phyloP scores from a whole-genome alignment of 2,329 filamentous ascomycete genomes.

The Calonectria leucothoes region DNA sequence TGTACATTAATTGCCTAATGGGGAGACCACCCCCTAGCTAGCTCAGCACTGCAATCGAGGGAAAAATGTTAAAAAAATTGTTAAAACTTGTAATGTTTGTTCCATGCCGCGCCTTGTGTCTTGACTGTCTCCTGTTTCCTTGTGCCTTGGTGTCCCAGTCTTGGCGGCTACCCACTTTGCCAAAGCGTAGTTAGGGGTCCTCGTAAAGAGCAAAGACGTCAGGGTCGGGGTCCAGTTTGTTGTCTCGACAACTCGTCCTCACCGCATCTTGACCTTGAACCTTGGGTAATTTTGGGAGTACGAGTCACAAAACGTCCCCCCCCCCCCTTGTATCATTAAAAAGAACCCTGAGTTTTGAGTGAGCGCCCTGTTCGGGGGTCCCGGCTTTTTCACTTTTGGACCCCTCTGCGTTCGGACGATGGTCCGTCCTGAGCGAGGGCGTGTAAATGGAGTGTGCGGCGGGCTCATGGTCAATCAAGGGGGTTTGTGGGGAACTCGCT shows the following conservation, averaged over 20 bases:
- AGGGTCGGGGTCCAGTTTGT: neutral
- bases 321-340: neutral
- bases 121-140: neutral
- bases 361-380: neutral
- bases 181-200: neutral
- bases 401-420: slow-evolving; percentile 4
- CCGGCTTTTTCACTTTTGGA: neutral
- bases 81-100: neutral
- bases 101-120: neutral
- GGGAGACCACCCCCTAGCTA: slow-evolving; percentile 32
- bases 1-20: slow-evolving; percentile 39
- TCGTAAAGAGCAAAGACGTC: neutral
- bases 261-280: neutral
- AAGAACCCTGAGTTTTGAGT: neutral
- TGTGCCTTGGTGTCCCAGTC: neutral
- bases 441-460: neutral
- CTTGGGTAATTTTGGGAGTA: neutral
- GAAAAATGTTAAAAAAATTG: slow-evolving; percentile 38
- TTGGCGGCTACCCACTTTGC: neutral
- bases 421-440: neutral
- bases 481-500: neutral
- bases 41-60: slow-evolving; percentile 43
- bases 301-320: neutral
- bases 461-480: neutral
- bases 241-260: neutral